phyloP scores from a whole-genome alignment of 2,329 filamentous ascomycete species.

The Fusarium sacchari region DNA sequence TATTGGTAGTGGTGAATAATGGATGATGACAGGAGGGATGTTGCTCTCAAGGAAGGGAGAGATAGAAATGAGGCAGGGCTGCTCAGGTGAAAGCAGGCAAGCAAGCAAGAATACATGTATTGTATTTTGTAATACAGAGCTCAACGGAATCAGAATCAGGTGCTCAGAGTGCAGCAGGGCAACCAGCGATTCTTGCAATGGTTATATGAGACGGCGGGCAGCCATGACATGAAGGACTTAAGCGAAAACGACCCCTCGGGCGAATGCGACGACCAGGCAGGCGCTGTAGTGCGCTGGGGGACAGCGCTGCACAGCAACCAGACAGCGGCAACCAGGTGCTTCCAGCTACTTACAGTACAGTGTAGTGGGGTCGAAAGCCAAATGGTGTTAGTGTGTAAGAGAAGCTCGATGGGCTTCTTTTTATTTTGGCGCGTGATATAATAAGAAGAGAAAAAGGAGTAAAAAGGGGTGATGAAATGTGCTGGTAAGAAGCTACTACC shows the following conservation, averaged over 20 bases:
- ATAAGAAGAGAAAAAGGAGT: constrained; percentile 5
- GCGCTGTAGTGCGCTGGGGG: constrained; percentile 5
- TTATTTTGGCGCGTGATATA: constrained; percentile 25
- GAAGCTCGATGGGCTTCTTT: background rate
- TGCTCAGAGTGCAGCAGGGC: constrained; percentile 11
- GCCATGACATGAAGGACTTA: constrained; percentile 1
- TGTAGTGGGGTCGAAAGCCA: constrained; percentile 21
- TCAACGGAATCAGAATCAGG: constrained; percentile 8
- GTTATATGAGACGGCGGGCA: background rate
- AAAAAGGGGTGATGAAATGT: constrained; percentile 13
- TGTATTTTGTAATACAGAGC: background rate
- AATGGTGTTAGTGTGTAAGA: constrained; percentile 22
- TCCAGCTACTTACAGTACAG: constrained; percentile 21
- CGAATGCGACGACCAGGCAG: constrained; percentile 5
- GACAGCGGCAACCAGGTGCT: background rate
- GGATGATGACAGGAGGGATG: constrained; percentile 11
- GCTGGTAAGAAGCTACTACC: constrained; percentile 10
- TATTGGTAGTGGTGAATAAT: constrained; percentile 7
- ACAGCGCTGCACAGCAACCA: constrained; percentile 28
- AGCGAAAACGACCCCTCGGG: constrained; percentile 24
- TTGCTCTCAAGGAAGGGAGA: constrained; percentile 12
- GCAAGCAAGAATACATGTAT: constrained; percentile 1
- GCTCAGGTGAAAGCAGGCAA: background rate
- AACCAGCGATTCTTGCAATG: constrained; percentile 23
- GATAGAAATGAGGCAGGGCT: background rate